Percentiles rank a stretch among this genome's conserved stretches.
These are phyloP conservation scores for Effrenium voratum DNA, from an alignment of 73 alveolate species.

Conservation along the genomic window DNA sequence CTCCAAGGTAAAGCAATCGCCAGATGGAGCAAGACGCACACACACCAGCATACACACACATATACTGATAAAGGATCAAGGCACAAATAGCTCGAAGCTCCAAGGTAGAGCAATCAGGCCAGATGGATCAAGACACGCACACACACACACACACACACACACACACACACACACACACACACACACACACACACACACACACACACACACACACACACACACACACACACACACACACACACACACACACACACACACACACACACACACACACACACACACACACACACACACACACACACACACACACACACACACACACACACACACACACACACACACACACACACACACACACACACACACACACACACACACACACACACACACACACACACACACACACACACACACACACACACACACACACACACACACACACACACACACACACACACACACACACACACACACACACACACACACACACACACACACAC, in stretches of 20 bases:
- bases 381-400: slow-evolving; percentile 21
- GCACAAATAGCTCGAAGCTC: too few relatives aligned
- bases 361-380: slow-evolving; percentile 17
- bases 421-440: slow-evolving; percentile 28
- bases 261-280: slow-evolving; percentile 24
- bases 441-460: slow-evolving; percentile 28
- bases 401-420: slow-evolving; percentile 40
- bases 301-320: slow-evolving; percentile 28
- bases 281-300: slow-evolving; percentile 32
- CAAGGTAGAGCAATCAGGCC: too few relatives aligned
- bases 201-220: slow-evolving; percentile 19
- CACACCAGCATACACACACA: too few relatives aligned
- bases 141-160: slow-evolving; percentile 28
- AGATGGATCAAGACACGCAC: slow-evolving; percentile 11
- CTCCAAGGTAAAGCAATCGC: too few relatives aligned
- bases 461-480: slow-evolving; percentile 28
- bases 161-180: slow-evolving; percentile 28
- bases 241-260: slow-evolving; percentile 36
- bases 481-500: slow-evolving; percentile 33
- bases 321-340: slow-evolving; percentile 35
- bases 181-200: slow-evolving; percentile 28
- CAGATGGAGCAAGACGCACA: too few relatives aligned
- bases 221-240: slow-evolving; percentile 31
- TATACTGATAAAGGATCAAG: too few relatives aligned
- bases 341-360: slow-evolving; percentile 28